phyloP scores from a whole-genome alignment of 176 grass and related monocot genomes.

The Typha latifolia region DNA sequence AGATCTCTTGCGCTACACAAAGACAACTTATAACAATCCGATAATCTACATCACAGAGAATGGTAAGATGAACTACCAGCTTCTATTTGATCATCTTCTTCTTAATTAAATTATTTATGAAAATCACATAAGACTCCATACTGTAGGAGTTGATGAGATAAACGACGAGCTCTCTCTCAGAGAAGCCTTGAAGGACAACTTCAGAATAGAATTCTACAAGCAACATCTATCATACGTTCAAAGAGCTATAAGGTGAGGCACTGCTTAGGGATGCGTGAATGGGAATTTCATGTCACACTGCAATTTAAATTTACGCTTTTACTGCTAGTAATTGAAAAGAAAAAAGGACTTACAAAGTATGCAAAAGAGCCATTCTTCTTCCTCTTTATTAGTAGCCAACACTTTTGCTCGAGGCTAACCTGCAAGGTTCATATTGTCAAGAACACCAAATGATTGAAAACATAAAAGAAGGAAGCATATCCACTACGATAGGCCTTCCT shows the following conservation, averaged over 20 bases:
- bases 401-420: no score
- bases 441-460: no score
- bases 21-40: slow-evolving; percentile 68
- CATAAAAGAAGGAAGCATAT: no score
- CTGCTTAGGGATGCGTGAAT: background rate
- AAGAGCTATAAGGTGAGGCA: slow-evolving; percentile 42
- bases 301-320: no score
- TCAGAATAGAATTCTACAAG: slow-evolving; percentile 51
- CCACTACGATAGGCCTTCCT: no score
- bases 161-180: slow-evolving; percentile 42
- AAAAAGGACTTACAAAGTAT: no score
- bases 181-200: slow-evolving; percentile 58
- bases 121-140: background rate
- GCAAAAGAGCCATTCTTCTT: no score
- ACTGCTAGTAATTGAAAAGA: no score
- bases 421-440: no score
- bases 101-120: background rate
- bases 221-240: slow-evolving; percentile 54
- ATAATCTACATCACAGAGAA: slow-evolving; percentile 87
- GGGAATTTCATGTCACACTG: background rate
- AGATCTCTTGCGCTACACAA: slow-evolving; percentile 63
- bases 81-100: background rate
- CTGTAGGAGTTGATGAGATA: slow-evolving; percentile 60
- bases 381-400: background rate
- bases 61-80: slow-evolving; percentile 27